Base-by-base conservation (phyloP, 176 grass and related monocot species). In the Secale cereale region DNA sequence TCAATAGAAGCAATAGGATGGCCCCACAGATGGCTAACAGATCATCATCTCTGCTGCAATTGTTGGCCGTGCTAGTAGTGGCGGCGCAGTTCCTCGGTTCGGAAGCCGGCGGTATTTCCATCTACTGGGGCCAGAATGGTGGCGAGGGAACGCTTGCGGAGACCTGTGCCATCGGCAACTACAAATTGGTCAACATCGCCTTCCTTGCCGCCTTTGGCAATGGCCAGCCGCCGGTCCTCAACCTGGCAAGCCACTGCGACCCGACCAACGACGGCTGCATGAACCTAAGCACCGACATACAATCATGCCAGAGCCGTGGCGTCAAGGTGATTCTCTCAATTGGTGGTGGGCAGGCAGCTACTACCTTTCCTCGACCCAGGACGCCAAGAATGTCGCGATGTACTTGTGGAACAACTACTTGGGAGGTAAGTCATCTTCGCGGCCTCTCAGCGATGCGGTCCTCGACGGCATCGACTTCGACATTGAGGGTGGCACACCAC, bases 251-350 rank as follows among this genome's bases (percentile, higher is more conserved):
- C 45, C 45, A 48, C 4, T 48, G 13, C 1, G 45, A 48, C 14
- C 45, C 45, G 45, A 48, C 14, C 32, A 69, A 62, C 25, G 69
- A 76, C 16, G 85, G 87, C 9, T 90, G 87, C 46, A 10, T 72
- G 13, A 54, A 41, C 16, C 78, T 76, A 8, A 90, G 82, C 73
- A 8, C n/a, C 0, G 91, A 85, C 66, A 82, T 90, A 57, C 23
- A 37, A 22, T 81, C 85, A 0, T 87, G 91, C 85, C 78, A 87
- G 62, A 77, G 87, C 45, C 48, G n/a, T 2, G 87, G 87, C 2
- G 73, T 93, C n/a, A 93, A 93, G 82, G 85, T 88, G 25, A 63
- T 93, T 72, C 91, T 93, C 82, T 93, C 91, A 25, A 87, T 90
- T 2, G 85, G 91, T 0, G 88, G 91, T 0, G 36, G 0, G n/a